These are phyloP conservation scores for Zopfia rhizophila DNA, from an alignment of 2,329 filamentous ascomycete genomes.

Conservation along the genomic window DNA sequence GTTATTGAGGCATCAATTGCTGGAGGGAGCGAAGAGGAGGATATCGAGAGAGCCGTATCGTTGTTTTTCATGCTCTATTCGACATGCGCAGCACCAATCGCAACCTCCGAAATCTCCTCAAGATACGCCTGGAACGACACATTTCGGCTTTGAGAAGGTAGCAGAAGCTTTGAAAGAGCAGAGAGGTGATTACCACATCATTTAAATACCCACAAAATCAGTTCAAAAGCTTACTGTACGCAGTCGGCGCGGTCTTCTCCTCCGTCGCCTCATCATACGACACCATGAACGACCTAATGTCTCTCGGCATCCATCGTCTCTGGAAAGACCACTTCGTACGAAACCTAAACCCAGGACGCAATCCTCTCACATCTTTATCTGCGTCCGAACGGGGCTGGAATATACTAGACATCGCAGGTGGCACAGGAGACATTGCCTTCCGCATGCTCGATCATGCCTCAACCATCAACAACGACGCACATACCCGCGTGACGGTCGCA, in stretches of 20 bases:
- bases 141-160: conserved; percentile 91
- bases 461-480: conserved; percentile 79
- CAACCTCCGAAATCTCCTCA: conserved; percentile 50
- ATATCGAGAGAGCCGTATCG: conserved; percentile 50
- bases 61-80: conserved; percentile 63
- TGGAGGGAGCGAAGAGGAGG: conserved; percentile 28
- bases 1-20: conserved; percentile 43
- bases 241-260: conserved; percentile 89
- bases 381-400: conserved; percentile 63
- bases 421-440: conserved; percentile 97
- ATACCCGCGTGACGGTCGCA: conserved; percentile 86
- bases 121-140: conserved; percentile 71
- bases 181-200: conserved; percentile 59
- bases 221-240: conserved; percentile 35
- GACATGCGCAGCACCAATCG: conserved; percentile 50
- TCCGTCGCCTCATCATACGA: conserved; percentile 96
- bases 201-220: too few species aligned
- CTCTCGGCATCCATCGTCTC: conserved; percentile 91
- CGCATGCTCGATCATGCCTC: conserved; percentile 91
- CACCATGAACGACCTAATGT: conserved; percentile 99
- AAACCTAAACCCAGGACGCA: conserved; percentile 82
- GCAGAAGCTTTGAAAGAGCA: conserved; percentile 81
- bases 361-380: conserved; percentile 55
- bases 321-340: conserved; percentile 99
- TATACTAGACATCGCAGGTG: conserved; percentile 96